Base-by-base conservation (phyloP, 176 grass and related monocot genomes). In the Avena atlantica region DNA sequence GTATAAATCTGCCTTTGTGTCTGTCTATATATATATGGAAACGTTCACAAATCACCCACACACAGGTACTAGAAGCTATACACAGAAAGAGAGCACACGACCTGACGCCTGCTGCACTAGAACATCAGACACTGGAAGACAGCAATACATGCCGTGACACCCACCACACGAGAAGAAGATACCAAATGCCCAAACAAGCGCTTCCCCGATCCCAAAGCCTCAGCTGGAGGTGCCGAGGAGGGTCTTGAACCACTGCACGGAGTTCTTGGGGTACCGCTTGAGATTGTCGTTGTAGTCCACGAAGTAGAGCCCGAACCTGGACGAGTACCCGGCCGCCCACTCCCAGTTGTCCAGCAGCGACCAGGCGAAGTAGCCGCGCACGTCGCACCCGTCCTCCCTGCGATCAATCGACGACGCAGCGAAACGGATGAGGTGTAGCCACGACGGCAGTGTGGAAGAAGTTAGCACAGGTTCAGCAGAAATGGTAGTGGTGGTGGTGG, bases 341-440 rank as follows among this genome's bases (percentile, higher is more conserved):
- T 98, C 96, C 96, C 96, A 98, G 85, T 98, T 98, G 85, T 98
- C 96, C 10, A 98, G 93, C 81, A 98, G 83, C 53, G 96, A 98
- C 96, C 96, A 98, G 14, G 86, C 96, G 81, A 98, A 98, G 82
- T 98, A 98, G 25, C 96, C 96, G 37, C 87, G 82, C 11, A 96
- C 96, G 16, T 98, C 89, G 27, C 96, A 98, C 9, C 93, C 96
- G 51, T 96, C 96, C 90, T 98, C 90, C 92, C 96, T 96, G 90
- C 72, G 9, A 27, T 20, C 5, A 50, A 45, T 15, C 56, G 9
- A 14, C 56, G 9, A 14, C 48, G 9, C 7, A 51, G 6, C 23
- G 17, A 29, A 52, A 53, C 14, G 0, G 37, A 40, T 40, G 37
- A 40, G 37, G 6, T 57, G 21, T 3, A 12, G 2, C 8, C 34